Evolutionary conservation across 2,329 filamentous ascomycete genomes (phyloP).

Genomic region (Dactylellina leptospora): DNA sequence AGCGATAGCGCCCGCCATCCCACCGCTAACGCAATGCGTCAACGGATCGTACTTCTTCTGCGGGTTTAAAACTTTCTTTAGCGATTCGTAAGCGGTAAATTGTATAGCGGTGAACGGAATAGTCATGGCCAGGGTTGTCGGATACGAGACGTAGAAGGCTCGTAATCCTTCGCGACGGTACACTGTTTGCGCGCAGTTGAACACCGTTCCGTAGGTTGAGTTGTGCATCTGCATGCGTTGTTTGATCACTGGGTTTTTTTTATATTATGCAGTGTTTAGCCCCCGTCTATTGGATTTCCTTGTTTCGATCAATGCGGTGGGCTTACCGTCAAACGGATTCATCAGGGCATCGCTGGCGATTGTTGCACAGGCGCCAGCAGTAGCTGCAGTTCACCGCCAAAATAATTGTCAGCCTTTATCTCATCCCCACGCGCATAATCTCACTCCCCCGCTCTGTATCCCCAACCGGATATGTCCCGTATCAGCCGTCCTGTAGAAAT

Average conservation of each 20-base stretch:
- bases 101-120: conserved; percentile 97
- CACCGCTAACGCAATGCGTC: conserved; percentile 92
- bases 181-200: conserved; percentile 85
- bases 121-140: conserved; percentile 97
- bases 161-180: conserved; percentile 86
- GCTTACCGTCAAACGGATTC: conserved; percentile 96
- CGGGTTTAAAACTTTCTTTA: conserved; percentile 93
- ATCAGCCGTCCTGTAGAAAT: not conserved
- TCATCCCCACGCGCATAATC: too few relatives aligned
- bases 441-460: conserved; percentile 3
- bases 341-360: conserved; percentile 98
- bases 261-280: conserved; percentile 34
- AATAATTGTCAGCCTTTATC: conserved; percentile 44
- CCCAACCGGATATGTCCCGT: not conserved
- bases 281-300: not conserved
- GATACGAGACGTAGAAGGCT: conserved; percentile 98
- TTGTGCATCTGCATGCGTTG: conserved; percentile 99
- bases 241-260: conserved; percentile 80
- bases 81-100: conserved; percentile 96
- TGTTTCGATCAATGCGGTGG: conserved; percentile 10
- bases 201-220: conserved; percentile 87
- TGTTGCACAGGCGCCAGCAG: conserved; percentile 91
- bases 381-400: conserved; percentile 68
- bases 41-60: conserved; percentile 85
- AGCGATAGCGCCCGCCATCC: conserved; percentile 89